Evolutionary conservation across 495 filamentous ascomycete genomes (phyloP).

Genomic region (Talaromyces liani): DNA sequence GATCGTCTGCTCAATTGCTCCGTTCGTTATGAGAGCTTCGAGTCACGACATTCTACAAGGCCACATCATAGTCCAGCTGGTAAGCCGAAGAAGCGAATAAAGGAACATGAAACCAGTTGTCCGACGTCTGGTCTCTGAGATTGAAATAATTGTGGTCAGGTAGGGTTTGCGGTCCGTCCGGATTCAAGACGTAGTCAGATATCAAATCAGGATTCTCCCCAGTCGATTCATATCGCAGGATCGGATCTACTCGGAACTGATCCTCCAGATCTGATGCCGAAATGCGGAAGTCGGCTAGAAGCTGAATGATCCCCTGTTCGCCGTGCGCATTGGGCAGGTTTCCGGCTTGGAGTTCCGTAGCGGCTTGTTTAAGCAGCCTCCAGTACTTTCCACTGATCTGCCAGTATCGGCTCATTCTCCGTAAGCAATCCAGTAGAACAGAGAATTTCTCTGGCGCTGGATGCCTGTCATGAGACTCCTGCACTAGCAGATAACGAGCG

Average conservation of each 20-base stretch:
- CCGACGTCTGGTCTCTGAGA: neutral
- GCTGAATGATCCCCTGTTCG: neutral
- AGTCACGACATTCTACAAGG: neutral
- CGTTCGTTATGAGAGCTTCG: neutral
- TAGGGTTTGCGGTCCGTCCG: neutral
- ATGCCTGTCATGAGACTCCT: neutral
- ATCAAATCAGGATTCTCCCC: neutral
- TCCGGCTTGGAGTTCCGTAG: neutral
- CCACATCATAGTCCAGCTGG: neutral
- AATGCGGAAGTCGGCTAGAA: neutral
- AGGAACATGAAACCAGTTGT: conserved; percentile 2
- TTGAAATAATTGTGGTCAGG: neutral
- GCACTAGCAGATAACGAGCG: neutral
- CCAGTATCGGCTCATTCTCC: neutral
- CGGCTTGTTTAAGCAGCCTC: neutral
- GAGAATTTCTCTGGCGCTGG: neutral
- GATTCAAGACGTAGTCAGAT: neutral
- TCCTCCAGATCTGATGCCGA: neutral
- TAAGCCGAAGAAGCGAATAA: neutral
- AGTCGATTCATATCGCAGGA: conserved; percentile 2
- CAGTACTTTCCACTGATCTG: neutral
- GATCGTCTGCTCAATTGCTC: neutral
- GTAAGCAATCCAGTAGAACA: neutral
- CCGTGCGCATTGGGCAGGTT: neutral
- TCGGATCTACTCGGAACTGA: neutral